Evolutionary conservation across 768 basidiomycete genomes (phyloP).

Genomic region (Amanita brunnescens): DNA sequence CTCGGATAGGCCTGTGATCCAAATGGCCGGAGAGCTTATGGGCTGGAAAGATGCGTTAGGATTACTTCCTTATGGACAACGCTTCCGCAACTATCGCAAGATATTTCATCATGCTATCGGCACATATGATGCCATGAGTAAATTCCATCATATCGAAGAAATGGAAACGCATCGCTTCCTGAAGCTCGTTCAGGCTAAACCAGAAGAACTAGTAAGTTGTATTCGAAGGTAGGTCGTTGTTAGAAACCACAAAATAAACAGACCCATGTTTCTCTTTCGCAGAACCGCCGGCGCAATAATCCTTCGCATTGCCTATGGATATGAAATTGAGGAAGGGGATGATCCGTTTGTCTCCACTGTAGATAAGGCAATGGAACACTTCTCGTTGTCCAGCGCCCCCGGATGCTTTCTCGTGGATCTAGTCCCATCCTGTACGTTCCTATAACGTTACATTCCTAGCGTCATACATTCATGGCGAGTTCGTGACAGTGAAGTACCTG

Average conservation of each 20-base stretch:
- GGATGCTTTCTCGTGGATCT: slow-evolving; percentile 24
- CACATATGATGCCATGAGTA: slow-evolving; percentile 25
- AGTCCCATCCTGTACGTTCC: slow-evolving; percentile 10
- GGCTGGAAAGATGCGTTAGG: slow-evolving; percentile 30
- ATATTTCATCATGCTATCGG: slow-evolving; percentile 35
- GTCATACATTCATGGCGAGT: neutral
- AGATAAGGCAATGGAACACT: slow-evolving; percentile 15
- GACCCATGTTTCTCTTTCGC: too few relatives aligned
- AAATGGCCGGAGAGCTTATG: slow-evolving; percentile 35
- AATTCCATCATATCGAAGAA: slow-evolving; percentile 31
- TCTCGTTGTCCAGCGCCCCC: slow-evolving; percentile 17
- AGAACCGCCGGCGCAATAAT: slow-evolving; percentile 14
- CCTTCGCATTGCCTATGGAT: slow-evolving; percentile 22
- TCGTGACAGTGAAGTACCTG: slow-evolving; percentile 27
- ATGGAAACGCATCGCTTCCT: slow-evolving; percentile 31
- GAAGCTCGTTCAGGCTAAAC: slow-evolving; percentile 25
- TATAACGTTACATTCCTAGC: neutral
- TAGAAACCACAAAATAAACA: neutral
- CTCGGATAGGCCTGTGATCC: slow-evolving; percentile 42
- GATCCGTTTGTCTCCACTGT: slow-evolving; percentile 24
- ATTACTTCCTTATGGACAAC: slow-evolving; percentile 28
- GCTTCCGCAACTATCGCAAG: slow-evolving; percentile 32
- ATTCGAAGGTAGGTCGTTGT: slow-evolving; percentile 25
- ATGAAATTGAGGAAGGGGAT: slow-evolving; percentile 18
- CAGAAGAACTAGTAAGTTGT: slow-evolving; percentile 24